Evolutionary conservation across 352 stramenopile species (phyloP), one percentile per base, ranked within the genome.

Genomic region (Plasmopara muralis): DNA sequence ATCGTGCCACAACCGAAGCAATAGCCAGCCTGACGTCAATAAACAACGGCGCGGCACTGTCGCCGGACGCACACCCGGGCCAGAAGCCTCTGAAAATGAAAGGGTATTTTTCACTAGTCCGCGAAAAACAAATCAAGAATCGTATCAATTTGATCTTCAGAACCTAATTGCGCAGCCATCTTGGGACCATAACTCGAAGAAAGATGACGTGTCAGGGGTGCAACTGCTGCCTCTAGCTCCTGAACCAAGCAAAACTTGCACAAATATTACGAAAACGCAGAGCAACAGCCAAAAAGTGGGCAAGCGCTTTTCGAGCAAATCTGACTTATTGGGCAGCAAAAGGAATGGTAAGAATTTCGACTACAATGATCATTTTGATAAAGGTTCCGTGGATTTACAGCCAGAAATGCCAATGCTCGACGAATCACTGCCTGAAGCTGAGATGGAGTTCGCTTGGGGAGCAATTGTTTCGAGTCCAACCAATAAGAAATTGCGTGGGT

Each of bases 401-500:
- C 39, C 38, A 18, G 42, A 68, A 18, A 14, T 68, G 33, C 40
- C 50, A 15, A 45, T 55, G 0, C 31, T 53, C 2, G 53, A 51
- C 2, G 43, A 60, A 16, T 48, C 50, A 37, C 59, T 65, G 18
- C 63, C 63, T 30, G 55, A 68, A 42, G 63, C 59, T 50, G 64
- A 66, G 39, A 60, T 68, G 48, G 47, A 72, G 46, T 68, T 61
- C 14, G 64, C 64, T 37, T 72, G 64, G 64, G 55, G 60, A 41
- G 59, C 37, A 3, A 28, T 62, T 10, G 55, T 72, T 47, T 47
- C 45, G 15, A 68, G 59, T 25, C 64, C 64, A 38, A 53, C 30
- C 2, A 67, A 49, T 28, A 29, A 55, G 6, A 35, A 35, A 12
- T 35, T 35, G 10, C 10, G 1, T 35, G 31, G 10, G 18, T 66